phyloP scores from a whole-genome alignment of 805 yeast species.

The Candida quercuum region DNA sequence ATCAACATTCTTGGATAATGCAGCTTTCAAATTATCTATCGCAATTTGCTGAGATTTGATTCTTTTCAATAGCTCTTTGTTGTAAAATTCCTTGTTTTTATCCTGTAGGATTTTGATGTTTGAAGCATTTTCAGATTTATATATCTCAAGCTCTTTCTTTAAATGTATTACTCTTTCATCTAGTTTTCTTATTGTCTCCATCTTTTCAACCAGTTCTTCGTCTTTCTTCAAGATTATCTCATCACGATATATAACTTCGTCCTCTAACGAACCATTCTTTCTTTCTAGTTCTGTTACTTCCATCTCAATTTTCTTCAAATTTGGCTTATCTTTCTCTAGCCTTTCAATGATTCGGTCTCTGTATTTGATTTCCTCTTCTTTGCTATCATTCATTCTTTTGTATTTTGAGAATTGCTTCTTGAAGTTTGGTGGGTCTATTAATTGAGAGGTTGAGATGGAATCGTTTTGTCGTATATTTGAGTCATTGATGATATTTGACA shows the following conservation, averaged over 20 bases:
- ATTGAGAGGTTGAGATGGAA: background rate
- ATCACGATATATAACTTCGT: conserved; percentile 21
- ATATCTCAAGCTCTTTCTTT: conserved; percentile 8
- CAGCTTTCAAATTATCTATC: conserved; percentile 9
- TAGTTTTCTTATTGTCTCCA: conserved; percentile 5
- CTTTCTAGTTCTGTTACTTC: conserved; percentile 6
- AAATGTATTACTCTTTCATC: conserved; percentile 3
- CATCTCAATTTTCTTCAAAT: conserved; percentile 5
- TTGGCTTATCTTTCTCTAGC: conserved; percentile 11
- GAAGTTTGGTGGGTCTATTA: conserved; percentile 14
- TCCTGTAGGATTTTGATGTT: conserved; percentile 2
- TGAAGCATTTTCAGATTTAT: conserved; percentile 6
- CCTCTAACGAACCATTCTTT: conserved; percentile 11
- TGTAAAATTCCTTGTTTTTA: conserved; percentile 8
- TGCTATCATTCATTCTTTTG: conserved; percentile 16
- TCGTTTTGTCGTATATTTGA: background rate
- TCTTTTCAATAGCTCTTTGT: conserved; percentile 12
- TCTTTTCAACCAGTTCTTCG: conserved; percentile 6
- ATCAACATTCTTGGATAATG: conserved; percentile 9
- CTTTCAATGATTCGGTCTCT: conserved; percentile 20
- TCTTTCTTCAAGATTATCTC: conserved; percentile 15
- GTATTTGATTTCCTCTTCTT: conserved; percentile 21
- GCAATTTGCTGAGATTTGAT: conserved; percentile 15
- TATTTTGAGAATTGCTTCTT: conserved; percentile 17
- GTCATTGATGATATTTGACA: background rate